Conservation (phyloP, 2,329 filamentous ascomycete species). For the Pleurostoma richardsiae region DNA sequence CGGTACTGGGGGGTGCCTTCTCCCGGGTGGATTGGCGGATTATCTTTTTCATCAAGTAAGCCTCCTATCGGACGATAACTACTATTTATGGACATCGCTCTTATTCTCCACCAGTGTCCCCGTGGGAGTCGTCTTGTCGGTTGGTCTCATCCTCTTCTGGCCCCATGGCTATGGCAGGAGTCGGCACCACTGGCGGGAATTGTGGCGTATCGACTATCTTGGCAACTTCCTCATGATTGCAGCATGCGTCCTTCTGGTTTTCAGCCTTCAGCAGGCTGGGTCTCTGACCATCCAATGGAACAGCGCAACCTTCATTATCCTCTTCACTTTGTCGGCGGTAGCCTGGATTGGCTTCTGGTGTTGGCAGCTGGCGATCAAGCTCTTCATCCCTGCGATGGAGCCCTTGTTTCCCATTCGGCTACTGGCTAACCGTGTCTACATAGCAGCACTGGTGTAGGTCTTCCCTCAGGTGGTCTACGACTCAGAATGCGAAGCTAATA, state of each 20-base stretch:
- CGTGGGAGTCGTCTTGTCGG: constrained; percentile 18
- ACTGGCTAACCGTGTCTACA: constrained; percentile 42
- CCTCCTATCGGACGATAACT: not conserved
- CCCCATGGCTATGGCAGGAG: constrained; percentile 28
- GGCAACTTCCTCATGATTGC: constrained; percentile 45
- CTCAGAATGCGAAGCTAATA: too few relatives aligned
- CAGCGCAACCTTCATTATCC: constrained; percentile 42
- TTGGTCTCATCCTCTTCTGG: constrained; percentile 37
- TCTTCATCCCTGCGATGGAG: constrained; percentile 33
- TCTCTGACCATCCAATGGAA: constrained; percentile 46
- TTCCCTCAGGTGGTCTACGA: too few relatives aligned
- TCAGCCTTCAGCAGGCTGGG: constrained; percentile 52
- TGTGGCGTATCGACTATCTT: constrained; percentile 45
- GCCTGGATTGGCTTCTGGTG: constrained; percentile 42
- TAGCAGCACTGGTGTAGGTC: constrained; percentile 43
- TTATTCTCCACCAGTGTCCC: constrained; percentile 8
- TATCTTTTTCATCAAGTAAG: constrained; percentile 59
- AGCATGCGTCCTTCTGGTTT: constrained; percentile 49
- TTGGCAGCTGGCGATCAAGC: constrained; percentile 45
- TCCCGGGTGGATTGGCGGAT: constrained; percentile 51
- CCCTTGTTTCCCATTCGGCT: constrained; percentile 51
- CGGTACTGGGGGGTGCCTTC: constrained; percentile 52
- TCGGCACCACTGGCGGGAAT: constrained; percentile 32
- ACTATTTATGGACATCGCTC: not conserved
- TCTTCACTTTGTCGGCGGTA: constrained; percentile 40